Evolutionary conservation across 176 grass and related monocot genomes (phyloP).

Genomic region (Oryza officinalis): DNA sequence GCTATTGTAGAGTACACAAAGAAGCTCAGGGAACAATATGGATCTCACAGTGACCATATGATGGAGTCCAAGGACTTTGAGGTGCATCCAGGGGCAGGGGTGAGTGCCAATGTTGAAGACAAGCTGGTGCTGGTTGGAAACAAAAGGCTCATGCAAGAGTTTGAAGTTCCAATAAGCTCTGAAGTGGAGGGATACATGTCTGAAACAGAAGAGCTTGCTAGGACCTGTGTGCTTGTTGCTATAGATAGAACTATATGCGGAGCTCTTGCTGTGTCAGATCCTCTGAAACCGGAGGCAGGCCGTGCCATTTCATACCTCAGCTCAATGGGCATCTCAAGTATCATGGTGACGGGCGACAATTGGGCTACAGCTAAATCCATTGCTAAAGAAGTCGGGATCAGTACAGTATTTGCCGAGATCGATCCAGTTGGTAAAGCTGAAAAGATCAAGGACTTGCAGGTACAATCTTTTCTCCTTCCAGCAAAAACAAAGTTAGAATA

Average conservation of each 20-base stretch:
- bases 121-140: slow-evolving; percentile 87
- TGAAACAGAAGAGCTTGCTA: slow-evolving; percentile 69
- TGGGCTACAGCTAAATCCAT: slow-evolving; percentile 91
- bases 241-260: slow-evolving; percentile 70
- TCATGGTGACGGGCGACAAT: slow-evolving; percentile 98
- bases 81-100: slow-evolving; percentile 85
- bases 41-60: slow-evolving; percentile 55
- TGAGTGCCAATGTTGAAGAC: slow-evolving; percentile 67
- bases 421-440: slow-evolving; percentile 90
- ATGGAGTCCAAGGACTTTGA: slow-evolving; percentile 79
- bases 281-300: slow-evolving; percentile 84
- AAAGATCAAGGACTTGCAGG: slow-evolving; percentile 96
- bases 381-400: slow-evolving; percentile 87
- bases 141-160: slow-evolving; percentile 85
- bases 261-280: slow-evolving; percentile 88
- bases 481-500: neutral
- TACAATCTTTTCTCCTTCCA: slow-evolving; percentile 10
- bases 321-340: slow-evolving; percentile 89
- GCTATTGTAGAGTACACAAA: slow-evolving; percentile 81
- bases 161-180: slow-evolving; percentile 51
- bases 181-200: slow-evolving; percentile 73
- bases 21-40: slow-evolving; percentile 80
- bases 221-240: slow-evolving; percentile 88
- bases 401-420: slow-evolving; percentile 71
- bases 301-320: slow-evolving; percentile 66